Evolutionary conservation across 139 green algal genomes (phyloP).

Genomic region (Haematococcus sp.): DNA sequence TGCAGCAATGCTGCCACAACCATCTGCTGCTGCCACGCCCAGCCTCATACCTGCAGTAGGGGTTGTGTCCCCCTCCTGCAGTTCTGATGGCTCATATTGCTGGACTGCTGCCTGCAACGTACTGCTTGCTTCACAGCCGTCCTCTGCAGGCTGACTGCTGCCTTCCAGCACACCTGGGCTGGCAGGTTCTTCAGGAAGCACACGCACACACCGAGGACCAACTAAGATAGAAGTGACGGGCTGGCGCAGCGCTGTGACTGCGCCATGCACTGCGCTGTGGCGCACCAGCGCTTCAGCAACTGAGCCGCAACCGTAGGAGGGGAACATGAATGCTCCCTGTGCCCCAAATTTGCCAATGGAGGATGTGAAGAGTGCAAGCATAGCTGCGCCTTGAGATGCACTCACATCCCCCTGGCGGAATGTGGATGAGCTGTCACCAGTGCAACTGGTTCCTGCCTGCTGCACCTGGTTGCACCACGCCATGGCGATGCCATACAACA

Average conservation of each 20-base stretch:
- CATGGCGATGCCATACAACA: conserved; percentile 71
- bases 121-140: background rate
- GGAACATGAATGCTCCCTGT: conserved; percentile 52
- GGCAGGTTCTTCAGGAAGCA: background rate
- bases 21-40: background rate
- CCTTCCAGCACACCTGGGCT: background rate
- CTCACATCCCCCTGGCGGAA: background rate
- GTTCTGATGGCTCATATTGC: background rate
- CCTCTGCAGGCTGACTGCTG: background rate
- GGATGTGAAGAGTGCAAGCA: conserved; percentile 42
- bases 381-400: conserved; percentile 1
- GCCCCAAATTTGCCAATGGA: conserved; percentile 43
- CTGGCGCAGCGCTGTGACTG: conserved; percentile 51
- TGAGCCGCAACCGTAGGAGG: conserved; percentile 60
- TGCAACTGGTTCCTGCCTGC: background rate
- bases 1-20: too few relatives aligned
- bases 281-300: conserved; percentile 54
- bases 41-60: background rate
- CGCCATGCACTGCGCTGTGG: conserved; percentile 44
- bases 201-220: background rate
- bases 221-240: conserved; percentile 27
- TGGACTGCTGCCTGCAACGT: too few relatives aligned
- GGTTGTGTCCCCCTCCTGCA: background rate
- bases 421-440: conserved; percentile 1
- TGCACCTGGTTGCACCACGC: background rate